phyloP scores from a whole-genome alignment of 495 filamentous ascomycete genomes.

The Aspergillus panamensis region DNA sequence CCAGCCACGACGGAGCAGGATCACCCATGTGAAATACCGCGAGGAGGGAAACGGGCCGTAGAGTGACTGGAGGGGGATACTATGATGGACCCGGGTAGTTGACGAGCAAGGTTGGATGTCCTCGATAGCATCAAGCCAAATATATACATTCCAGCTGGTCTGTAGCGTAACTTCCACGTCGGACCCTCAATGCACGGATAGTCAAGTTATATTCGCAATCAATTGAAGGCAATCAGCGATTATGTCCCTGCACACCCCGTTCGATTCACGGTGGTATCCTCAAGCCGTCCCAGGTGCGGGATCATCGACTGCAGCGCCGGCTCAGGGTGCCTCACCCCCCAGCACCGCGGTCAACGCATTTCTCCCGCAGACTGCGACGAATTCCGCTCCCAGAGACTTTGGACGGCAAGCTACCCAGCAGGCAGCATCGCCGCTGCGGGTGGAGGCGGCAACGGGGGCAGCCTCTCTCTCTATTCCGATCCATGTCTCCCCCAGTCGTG shows the following conservation, averaged over 20 bases:
- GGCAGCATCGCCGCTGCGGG: neutral
- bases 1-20: neutral
- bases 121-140: neutral
- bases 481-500: neutral
- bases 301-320: neutral
- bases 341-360: neutral
- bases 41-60: neutral
- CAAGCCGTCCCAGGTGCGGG: neutral
- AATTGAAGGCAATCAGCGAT: neutral
- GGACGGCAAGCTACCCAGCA: neutral
- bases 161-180: too few relatives aligned
- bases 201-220: too few relatives aligned
- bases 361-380: neutral
- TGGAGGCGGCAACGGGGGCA: neutral
- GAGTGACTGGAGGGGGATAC: neutral
- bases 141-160: neutral
- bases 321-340: neutral
- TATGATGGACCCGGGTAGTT: neutral
- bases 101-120: neutral
- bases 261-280: neutral
- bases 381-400: neutral
- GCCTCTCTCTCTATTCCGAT: neutral
- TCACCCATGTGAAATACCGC: neutral
- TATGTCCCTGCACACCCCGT: neutral
- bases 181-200: too few relatives aligned